Base-by-base conservation (phyloP, 805 yeast genomes). In the Candida quercuum region DNA sequence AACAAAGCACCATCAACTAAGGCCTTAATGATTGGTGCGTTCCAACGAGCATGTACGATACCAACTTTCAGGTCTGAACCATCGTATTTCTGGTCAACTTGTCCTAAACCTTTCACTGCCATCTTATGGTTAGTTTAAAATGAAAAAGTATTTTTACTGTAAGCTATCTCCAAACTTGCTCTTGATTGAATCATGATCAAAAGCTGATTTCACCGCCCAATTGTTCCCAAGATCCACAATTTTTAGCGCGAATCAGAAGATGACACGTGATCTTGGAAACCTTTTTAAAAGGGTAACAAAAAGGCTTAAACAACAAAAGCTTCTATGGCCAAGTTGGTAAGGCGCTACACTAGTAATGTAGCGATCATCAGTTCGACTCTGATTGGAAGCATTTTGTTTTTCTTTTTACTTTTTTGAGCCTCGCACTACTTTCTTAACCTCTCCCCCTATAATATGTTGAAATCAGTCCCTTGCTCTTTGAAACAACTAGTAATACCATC, bases 1-100 rank as follows among this genome's bases (percentile, higher is more conserved):
- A 65, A 59, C 26, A 78, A 60, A 18, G 93, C 88, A 37, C 98
- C 98, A 23, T 72, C 64, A 6, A 89, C 89, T 32, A 93, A 69
- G 12, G 86, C 81, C 32, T 78, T 80, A 51, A 93, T 87, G 45
- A 93, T 78, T 33, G 67, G 64, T 28, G 67, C 61, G 63, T 93
- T 93, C 99, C 99, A 93, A 62, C 99, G 84, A 13, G 99, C 97
- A 60, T 89, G 96, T 40, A 93, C 74, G 55, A 93, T 87, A 25
- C 91, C 96, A 37, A 93, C 69, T 50, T 81, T 74, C 46, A 89
- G 67, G 3, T 65, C 56, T 21, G 81, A 71, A 48, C 83, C 95
- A 57, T 83, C 81, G 60, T 83, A 83, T 37, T 58, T 49, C 57
- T 78, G 74, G 60, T 86, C 93, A 15, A 78, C 52, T 52, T 76